Conservation (phyloP, 495 filamentous ascomycete species). For the Annulohypoxylon stygium region DNA sequence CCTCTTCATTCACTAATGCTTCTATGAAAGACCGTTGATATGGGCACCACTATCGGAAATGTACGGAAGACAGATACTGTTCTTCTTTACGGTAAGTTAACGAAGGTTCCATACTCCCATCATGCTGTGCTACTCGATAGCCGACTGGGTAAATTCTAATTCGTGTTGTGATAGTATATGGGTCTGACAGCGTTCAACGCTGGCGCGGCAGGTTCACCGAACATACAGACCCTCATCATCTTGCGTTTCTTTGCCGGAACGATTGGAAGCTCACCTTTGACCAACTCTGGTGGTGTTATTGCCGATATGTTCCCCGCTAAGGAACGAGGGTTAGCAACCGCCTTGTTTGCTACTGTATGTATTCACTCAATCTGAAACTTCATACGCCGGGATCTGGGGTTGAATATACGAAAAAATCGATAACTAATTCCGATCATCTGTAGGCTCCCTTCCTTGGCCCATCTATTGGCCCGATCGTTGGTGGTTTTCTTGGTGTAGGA, state of each 20-base stretch:
- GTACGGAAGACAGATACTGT: conserved; percentile 79
- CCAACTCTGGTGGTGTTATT: conserved; percentile 80
- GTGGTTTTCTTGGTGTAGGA: conserved; percentile 71
- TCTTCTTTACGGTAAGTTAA: conserved; percentile 64
- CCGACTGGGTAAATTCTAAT: background rate
- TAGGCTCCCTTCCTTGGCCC: conserved; percentile 77
- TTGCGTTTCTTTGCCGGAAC: conserved; percentile 83
- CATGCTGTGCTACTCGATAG: background rate
- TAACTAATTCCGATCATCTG: background rate
- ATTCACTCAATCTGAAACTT: background rate
- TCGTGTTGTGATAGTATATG: conserved; percentile 32
- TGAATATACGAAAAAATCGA: background rate
- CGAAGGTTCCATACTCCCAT: background rate
- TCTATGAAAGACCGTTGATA: conserved; percentile 26
- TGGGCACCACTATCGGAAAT: conserved; percentile 66
- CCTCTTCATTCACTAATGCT: background rate
- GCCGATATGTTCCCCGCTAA: conserved; percentile 77
- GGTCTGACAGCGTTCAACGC: conserved; percentile 77
- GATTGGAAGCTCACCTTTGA: conserved; percentile 80
- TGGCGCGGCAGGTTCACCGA: conserved; percentile 71
- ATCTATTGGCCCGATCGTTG: conserved; percentile 67
- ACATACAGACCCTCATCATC: conserved; percentile 74
- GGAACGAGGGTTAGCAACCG: conserved; percentile 73
- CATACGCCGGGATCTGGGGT: background rate
- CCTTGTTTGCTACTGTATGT: conserved; percentile 68